Base-by-base conservation (phyloP, 768 basidiomycete species). In the Trametes elegans region DNA sequence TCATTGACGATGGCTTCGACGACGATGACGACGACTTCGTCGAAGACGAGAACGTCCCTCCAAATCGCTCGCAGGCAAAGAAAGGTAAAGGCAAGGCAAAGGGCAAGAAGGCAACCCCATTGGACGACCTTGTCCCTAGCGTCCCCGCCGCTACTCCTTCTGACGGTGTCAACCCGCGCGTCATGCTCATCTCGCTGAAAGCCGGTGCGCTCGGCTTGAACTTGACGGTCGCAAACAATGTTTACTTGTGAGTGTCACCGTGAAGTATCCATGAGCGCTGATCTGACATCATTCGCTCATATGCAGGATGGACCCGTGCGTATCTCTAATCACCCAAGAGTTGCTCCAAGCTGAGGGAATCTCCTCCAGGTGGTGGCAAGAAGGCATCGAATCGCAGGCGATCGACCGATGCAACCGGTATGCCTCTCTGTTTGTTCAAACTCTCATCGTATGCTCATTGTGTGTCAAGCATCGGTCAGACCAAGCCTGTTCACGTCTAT, bases 181-280 rank as follows among this genome's bases (percentile, higher is more conserved):
- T 95, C 29, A 85, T 95, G 88, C 74, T 95, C 48, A 86, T 95
- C 50, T 93, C 92, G 6, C 74, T 94, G 62, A 94, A 93, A 72
- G 62, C 73, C 67, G 93, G 93, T 18, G 91, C 93, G 5, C 76
- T 95, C 28, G 93, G 93, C 7, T 71, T 95, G 50, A 94, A 95
- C 68, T 70, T 94, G 60, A 94, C 92, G 61, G 91, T 88, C 18
- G 93, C 92, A 1, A 93, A 93, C 62, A 90, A 93, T 67, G 89
- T 90, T 8, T 88, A 84, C 63, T 70, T 91, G 88, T 89, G 64
- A 73, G 84, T 74, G 21, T 14, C 41, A 36, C 31, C n/a, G 55
- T 40, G 6, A 38, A 14, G 23, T 24, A 10, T 6, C 18, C 7
- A 10, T 46, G 31, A 23, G 21, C 24, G n/a, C 24, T 58, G 26